A percentile compares a stretch with the other conserved stretches of the same genome.
These are phyloP conservation scores for Nitzschia palea DNA, from an alignment of 108 stramenopile genomes.

Conservation along the genomic window DNA sequence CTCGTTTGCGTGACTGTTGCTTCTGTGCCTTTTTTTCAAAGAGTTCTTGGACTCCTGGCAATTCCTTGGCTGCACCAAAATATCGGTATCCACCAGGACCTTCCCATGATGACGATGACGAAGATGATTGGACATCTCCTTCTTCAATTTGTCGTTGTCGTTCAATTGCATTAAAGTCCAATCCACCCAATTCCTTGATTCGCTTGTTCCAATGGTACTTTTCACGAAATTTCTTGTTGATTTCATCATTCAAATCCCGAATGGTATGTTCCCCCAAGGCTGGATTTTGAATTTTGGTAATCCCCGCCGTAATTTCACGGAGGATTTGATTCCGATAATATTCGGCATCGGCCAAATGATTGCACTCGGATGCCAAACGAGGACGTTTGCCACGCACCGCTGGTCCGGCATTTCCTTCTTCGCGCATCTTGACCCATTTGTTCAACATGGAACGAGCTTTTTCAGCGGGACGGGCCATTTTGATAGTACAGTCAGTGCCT, in stretches of 20 bases:
- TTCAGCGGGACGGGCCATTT: conserved; percentile 97
- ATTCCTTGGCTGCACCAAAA: conserved; percentile 93
- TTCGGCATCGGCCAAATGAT: conserved; percentile 78
- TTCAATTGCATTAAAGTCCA: conserved; percentile 82
- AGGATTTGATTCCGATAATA: conserved; percentile 80
- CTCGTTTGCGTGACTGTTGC: conserved; percentile 48
- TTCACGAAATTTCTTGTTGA: conserved; percentile 94
- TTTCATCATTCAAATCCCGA: conserved; percentile 96
- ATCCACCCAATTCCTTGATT: conserved; percentile 86
- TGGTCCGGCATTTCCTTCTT: conserved; percentile 50
- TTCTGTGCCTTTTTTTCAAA: conserved; percentile 71
- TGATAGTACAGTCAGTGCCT: too few species aligned
- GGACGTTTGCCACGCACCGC: conserved; percentile 59
- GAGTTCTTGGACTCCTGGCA: conserved; percentile 93
- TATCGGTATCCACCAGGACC: conserved; percentile 87
- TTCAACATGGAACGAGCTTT: conserved; percentile 96
- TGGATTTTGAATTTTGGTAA: conserved; percentile 92
- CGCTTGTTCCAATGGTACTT: conserved; percentile 93
- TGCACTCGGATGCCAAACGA: conserved; percentile 86
- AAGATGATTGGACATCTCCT: conserved; percentile 33
- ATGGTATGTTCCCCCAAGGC: conserved; percentile 94
- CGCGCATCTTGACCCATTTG: conserved; percentile 95
- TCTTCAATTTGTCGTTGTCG: conserved; percentile 68
- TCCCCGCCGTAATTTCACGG: conserved; percentile 78
- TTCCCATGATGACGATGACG: too few species aligned